A percentile compares a stretch with the other conserved stretches of the same genome.
These are phyloP conservation scores for Paramecium caudatum DNA, from an alignment of 73 alveolate species.

Conservation along the genomic window DNA sequence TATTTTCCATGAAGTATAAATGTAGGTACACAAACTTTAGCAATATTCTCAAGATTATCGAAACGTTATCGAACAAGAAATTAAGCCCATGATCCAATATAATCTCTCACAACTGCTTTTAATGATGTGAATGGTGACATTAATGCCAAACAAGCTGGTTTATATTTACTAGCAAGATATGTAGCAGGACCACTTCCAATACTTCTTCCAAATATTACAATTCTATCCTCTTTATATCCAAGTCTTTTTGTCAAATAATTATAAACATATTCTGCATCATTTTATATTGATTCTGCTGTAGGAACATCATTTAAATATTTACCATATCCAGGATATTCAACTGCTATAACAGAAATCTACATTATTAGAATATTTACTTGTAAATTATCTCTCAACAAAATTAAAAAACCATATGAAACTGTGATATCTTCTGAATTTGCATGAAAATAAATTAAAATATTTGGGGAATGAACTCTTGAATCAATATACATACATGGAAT, in stretches of 20 bases:
- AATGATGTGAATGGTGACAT: slow-evolving; percentile 88
- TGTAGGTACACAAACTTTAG: slow-evolving; percentile 75
- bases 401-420: slow-evolving; percentile 79
- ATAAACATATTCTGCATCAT: slow-evolving; percentile 88
- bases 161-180: slow-evolving; percentile 65
- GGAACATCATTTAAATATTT: slow-evolving; percentile 83
- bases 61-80: slow-evolving; percentile 73
- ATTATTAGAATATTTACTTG: slow-evolving; percentile 10
- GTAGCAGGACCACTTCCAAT: slow-evolving; percentile 90
- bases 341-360: slow-evolving; percentile 86
- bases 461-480: slow-evolving; percentile 81
- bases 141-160: slow-evolving; percentile 77
- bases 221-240: slow-evolving; percentile 71
- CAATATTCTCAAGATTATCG: slow-evolving; percentile 80
- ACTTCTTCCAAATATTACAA: slow-evolving; percentile 86
- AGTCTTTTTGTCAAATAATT: slow-evolving; percentile 79
- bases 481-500: slow-evolving; percentile 84
- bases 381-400: slow-evolving; percentile 81
- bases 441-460: slow-evolving; percentile 89
- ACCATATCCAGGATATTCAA: slow-evolving; percentile 97
- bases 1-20: slow-evolving; percentile 78
- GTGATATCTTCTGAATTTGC: slow-evolving; percentile 95
- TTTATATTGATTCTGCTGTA: slow-evolving; percentile 79
- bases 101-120: slow-evolving; percentile 79
- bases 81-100: slow-evolving; percentile 72